Percentiles rank a stretch among this genome's conserved stretches.
Conservation (phyloP, 192 early-diverging fungal genomes). For the Coemansia sp. region DNA sequence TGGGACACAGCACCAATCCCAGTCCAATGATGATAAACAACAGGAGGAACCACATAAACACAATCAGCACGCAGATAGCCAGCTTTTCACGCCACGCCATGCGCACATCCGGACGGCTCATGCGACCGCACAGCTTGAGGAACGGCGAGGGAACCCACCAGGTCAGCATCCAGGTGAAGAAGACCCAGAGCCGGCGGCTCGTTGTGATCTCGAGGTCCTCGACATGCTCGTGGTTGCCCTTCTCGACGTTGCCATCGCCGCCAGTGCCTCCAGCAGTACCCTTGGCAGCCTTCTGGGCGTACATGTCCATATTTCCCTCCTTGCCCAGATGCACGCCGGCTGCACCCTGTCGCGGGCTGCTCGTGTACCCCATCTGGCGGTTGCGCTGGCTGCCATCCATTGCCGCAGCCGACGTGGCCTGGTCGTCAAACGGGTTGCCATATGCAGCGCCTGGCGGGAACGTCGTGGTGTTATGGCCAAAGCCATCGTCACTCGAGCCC, state of each 20-base stretch:
- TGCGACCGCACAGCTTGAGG: slow-evolving; percentile 33
- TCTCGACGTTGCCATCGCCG: slow-evolving; percentile 38
- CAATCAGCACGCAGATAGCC: slow-evolving; percentile 78
- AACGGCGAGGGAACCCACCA: slow-evolving; percentile 34
- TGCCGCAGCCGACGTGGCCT: slow-evolving; percentile 8
- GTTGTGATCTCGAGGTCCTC: slow-evolving; percentile 31
- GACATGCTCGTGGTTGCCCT: slow-evolving; percentile 33
- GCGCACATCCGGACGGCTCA: slow-evolving; percentile 86
- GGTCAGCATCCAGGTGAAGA: slow-evolving; percentile 29
- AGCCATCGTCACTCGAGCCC: slow-evolving; percentile 23
- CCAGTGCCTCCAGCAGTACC: slow-evolving; percentile 25
- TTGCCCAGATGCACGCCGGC: slow-evolving; percentile 4
- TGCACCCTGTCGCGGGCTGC: slow-evolving; percentile 2
- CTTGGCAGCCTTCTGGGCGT: slow-evolving; percentile 12
- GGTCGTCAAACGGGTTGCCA: slow-evolving; percentile 36
- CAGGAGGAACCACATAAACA: slow-evolving; percentile 67
- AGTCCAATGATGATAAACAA: slow-evolving; percentile 88
- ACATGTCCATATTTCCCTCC: slow-evolving; percentile 20
- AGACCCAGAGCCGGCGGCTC: slow-evolving; percentile 29
- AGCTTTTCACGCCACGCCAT: slow-evolving; percentile 97
- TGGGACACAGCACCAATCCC: slow-evolving; percentile 76
- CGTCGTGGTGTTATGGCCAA: slow-evolving; percentile 12
- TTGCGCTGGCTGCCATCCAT: slow-evolving; percentile 8
- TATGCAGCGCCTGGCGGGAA: background rate
- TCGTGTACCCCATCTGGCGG: background rate